Percentiles rank a stretch among this genome's conserved stretches.
Evolutionary conservation across 2,329 filamentous ascomycete species (phyloP).

Genomic region (Fragosphaeria purpurea): DNA sequence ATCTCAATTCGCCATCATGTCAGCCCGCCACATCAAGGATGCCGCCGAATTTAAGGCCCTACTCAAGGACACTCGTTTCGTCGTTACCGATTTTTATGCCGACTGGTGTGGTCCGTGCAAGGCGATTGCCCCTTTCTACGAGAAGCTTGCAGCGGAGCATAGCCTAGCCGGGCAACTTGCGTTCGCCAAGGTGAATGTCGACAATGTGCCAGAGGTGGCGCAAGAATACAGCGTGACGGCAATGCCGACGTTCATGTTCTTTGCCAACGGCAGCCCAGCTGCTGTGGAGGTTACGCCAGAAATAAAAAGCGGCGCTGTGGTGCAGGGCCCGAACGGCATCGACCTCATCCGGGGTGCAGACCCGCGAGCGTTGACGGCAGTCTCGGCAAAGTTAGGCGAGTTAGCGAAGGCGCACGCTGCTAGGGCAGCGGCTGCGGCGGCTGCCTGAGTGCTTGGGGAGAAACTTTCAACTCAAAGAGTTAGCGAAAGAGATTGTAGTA

Average conservation of each 20-base stretch:
- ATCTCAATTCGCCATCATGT: slow-evolving; percentile 4
- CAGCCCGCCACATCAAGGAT: slow-evolving; percentile 29
- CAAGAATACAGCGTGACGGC: slow-evolving; percentile 39
- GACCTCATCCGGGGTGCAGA: slow-evolving; percentile 17
- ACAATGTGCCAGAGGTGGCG: slow-evolving; percentile 40
- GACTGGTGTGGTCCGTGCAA: slow-evolving; percentile 54
- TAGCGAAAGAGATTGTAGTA: too few species aligned
- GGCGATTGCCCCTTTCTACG: slow-evolving; percentile 45
- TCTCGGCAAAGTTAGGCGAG: slow-evolving; percentile 13
- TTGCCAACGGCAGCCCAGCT: slow-evolving; percentile 41
- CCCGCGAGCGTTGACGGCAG: slow-evolving; percentile 15
- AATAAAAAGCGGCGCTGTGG: not conserved
- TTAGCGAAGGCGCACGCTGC: slow-evolving; percentile 11
- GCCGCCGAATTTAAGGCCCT: slow-evolving; percentile 39
- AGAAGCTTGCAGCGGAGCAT: slow-evolving; percentile 33
- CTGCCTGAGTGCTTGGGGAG: too few species aligned
- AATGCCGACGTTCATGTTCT: slow-evolving; percentile 53
- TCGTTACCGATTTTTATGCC: slow-evolving; percentile 48
- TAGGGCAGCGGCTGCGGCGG: not conserved
- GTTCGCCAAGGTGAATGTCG: slow-evolving; percentile 52
- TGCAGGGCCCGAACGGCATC: slow-evolving; percentile 2
- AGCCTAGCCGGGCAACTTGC: slow-evolving; percentile 31
- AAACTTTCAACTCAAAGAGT: too few species aligned
- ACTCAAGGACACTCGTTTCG: slow-evolving; percentile 36
- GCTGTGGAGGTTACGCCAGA: slow-evolving; percentile 17